These are phyloP conservation scores for Flaveria linearis DNA, from an alignment of 129 eudicot genomes.

Conservation along the genomic window DNA sequence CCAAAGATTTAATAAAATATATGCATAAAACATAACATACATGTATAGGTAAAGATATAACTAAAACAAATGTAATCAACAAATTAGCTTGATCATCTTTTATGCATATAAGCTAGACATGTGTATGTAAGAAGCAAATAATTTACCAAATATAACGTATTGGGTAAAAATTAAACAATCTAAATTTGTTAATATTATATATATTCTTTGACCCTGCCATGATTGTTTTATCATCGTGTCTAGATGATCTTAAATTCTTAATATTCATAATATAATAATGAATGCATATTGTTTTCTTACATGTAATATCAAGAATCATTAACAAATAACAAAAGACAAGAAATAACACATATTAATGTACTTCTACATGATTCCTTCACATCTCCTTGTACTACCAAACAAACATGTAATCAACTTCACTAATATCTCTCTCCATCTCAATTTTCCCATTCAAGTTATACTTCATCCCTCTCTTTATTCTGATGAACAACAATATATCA, in stretches of 20 bases:
- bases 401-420: slow-evolving; percentile 29
- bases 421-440: neutral
- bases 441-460: neutral
- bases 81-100: too few species aligned
- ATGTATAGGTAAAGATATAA: too few species aligned
- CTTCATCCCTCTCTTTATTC: neutral
- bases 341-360: slow-evolving; percentile 20
- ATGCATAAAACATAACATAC: too few species aligned
- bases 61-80: too few species aligned
- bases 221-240: too few species aligned
- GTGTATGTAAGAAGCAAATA: too few species aligned
- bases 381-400: slow-evolving; percentile 39
- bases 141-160: too few species aligned
- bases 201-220: too few species aligned
- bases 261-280: neutral
- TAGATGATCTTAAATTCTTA: neutral
- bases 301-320: slow-evolving; percentile 2
- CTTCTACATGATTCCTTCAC: slow-evolving; percentile 37
- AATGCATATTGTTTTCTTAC: neutral
- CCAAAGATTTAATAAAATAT: too few species aligned
- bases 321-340: slow-evolving; percentile 38
- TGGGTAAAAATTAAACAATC: too few species aligned
- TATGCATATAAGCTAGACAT: too few species aligned
- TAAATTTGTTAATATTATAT: too few species aligned
- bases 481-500: slow-evolving; percentile 46